Base-by-base conservation (phyloP, 202 grass and related monocot species). In the Digitaria exilis region DNA sequence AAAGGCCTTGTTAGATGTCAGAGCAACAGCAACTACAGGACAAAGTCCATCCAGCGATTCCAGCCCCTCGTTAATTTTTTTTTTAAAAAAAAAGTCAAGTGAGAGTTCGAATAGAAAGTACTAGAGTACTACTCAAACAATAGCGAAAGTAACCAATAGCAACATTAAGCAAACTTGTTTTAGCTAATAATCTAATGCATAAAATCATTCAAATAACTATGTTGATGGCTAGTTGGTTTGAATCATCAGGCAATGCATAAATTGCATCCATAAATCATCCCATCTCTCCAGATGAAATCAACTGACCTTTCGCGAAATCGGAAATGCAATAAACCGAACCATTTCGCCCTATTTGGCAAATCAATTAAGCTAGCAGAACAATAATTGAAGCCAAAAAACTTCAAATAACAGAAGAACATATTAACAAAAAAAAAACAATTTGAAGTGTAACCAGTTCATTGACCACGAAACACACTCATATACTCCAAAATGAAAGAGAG, bases 1-100 rank as follows among this genome's bases (percentile, higher is more conserved):
- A 67, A 68, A 77, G 46, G 37, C 9, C 28, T 62, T 43, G 54
- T 79, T 17, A 75, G 50, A 52, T 57, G n/a, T 50, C 61, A 84
- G 39, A 68, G 18, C 13, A 57, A 43, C 41, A 72, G 22, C 39
- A 12, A n/a, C 28, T 19, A 59, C 39, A 2, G 21, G 1, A n/a
- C 34, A 32, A 50, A 6, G 18, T 34, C 1, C 18, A 50, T n/a
- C n/a, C n/a, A n/a, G n/a, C n/a, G n/a, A 10, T 19, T 15, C 11
- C 4, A 9, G 9, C 1, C 8, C 63, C 61, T 1, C 2, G 12
- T 1, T 10, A 28, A n/a, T 22, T 43, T 43, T 19, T 46, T 15
- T 13, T n/a, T n/a, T n/a, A n/a, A n/a, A n/a, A n/a, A n/a, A 4
- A 42, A 75, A 0, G 4, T 75, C 42, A n/a, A n/a, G 56, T 4